phyloP scores from a whole-genome alignment of 1,139 yeast genomes.

The Arxiozyma heterogenica region DNA sequence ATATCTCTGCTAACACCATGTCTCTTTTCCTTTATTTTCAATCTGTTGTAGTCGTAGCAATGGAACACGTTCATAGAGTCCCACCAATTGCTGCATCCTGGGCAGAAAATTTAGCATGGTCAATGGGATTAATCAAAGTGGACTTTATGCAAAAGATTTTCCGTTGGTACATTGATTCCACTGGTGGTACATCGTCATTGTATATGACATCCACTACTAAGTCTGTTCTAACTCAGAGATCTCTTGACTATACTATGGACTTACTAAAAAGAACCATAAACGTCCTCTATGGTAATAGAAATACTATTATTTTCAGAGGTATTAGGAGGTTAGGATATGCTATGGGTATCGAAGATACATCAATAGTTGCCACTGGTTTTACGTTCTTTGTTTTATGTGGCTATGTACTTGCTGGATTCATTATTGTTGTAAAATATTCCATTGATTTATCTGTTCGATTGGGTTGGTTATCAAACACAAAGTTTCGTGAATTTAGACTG shows the following conservation, averaged over 20 bases:
- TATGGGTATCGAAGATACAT: conserved; percentile 61
- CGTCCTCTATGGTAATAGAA: conserved; percentile 35
- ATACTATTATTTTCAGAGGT: conserved; percentile 59
- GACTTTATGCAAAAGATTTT: conserved; percentile 67
- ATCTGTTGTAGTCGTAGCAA: conserved; percentile 64
- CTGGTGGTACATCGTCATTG: conserved; percentile 66
- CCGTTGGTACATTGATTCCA: conserved; percentile 73
- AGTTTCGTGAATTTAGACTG: conserved; percentile 40
- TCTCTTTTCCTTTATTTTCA: conserved; percentile 71
- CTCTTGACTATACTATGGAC: conserved; percentile 31
- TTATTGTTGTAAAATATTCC: conserved; percentile 41
- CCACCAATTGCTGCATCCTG: conserved; percentile 79
- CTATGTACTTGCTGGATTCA: conserved; percentile 46
- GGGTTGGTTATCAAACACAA: conserved; percentile 37
- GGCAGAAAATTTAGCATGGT: conserved; percentile 80
- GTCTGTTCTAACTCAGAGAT: conserved; percentile 66
- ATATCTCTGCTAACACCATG: conserved; percentile 67
- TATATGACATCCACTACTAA: conserved; percentile 50
- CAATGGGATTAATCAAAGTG: conserved; percentile 69
- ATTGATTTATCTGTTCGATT: conserved; percentile 38
- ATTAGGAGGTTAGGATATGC: conserved; percentile 62
- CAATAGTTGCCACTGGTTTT: conserved; percentile 67
- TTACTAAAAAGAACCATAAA: conserved; percentile 30
- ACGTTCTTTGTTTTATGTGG: conserved; percentile 66
- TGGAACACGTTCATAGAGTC: conserved; percentile 63